These are phyloP conservation scores for Xylaria scruposa DNA, from an alignment of 495 filamentous ascomycete species.

Conservation along the genomic window DNA sequence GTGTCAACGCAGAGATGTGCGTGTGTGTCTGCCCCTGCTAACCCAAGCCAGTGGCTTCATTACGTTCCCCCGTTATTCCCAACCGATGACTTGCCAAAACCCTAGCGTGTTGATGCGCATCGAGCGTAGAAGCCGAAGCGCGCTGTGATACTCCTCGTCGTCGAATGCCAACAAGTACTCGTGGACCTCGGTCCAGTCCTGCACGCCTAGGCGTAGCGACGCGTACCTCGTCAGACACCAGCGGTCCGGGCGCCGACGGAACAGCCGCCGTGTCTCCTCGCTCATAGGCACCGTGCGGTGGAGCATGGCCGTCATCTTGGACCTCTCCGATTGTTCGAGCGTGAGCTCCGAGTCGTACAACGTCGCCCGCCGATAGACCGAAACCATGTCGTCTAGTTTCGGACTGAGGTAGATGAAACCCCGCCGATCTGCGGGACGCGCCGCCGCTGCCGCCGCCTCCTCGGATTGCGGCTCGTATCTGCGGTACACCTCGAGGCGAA, in stretches of 20 bases:
- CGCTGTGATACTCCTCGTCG: constrained; percentile 12
- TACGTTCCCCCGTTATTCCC: not conserved
- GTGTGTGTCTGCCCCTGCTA: not conserved
- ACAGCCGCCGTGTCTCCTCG: constrained; percentile 2
- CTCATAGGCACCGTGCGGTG: constrained; percentile 7
- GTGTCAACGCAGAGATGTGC: not conserved
- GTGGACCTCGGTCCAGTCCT: constrained; percentile 22
- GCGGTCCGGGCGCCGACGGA: constrained; percentile 9
- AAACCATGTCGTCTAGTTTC: constrained; percentile 15
- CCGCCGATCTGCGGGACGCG: not conserved
- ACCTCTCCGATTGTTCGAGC: constrained; percentile 8
- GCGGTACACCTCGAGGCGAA: constrained; percentile 20
- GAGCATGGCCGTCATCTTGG: constrained; percentile 21
- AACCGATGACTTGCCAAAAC: constrained; percentile 21
- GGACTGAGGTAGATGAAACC: constrained; percentile 15
- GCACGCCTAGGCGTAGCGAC: not conserved
- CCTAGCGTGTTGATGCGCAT: constrained; percentile 24
- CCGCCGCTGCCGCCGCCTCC: not conserved
- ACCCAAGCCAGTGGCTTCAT: not conserved
- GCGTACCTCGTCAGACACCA: constrained; percentile 20
- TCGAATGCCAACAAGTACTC: constrained; percentile 18
- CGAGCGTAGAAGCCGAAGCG: constrained; percentile 14
- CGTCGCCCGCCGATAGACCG: constrained; percentile 16
- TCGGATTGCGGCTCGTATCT: constrained; percentile 1
- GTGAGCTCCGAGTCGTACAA: constrained; percentile 14